Evolutionary conservation across 1,284 basidiomycete species (phyloP), one percentile per base, ranked within the genome.

Genomic region (Pisolithus thermaeus): DNA sequence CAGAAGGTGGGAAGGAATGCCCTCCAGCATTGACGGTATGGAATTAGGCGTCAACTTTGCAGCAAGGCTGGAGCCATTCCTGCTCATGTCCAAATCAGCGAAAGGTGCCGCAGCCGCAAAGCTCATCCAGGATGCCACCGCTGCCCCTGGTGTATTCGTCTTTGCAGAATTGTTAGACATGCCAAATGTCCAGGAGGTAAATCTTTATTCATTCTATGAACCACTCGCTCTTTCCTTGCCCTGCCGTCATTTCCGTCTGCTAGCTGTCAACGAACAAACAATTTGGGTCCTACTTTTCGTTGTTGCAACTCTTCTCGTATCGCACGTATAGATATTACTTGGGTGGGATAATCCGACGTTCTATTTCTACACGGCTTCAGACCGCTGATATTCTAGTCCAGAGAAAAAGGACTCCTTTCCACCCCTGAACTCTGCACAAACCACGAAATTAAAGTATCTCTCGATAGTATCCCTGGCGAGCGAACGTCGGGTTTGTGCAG

Each of bases 21-120:
- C n/a, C n/a, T n/a, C n/a, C 36, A 16, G 30, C 47, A n/a, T 14
- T 28, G 23, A 14, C 27, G 30, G 45, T n/a, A 81, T 83, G 78
- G 80, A 83, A 51, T 62, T 81, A 3, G 77, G 77, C 52, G 64
- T 73, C 16, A 77, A 78, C 61, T 79, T 80, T 52, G 66, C 77
- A 5, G 72, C 79, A 12, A 88, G 84, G 59, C 75, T 95, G 6
- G 92, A 97, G 70, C 90, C 92, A 0, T 95, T 90, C 66, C 67
- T 97, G 30, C 78, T 97, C 52, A 88, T 97, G 70, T 90, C 87
- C 3, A 93, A 94, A 63, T 88, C 88, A 0, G 83, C 89, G 2
- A 93, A 90, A 62, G 95, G 95, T 2, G 91, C 92, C 0, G 92
- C 88, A 0, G 92, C 93, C 0, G 93, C 91, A 8, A 93, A 94